phyloP scores from a whole-genome alignment of 179 eudicot species.

The Patellifolia procumbens region DNA sequence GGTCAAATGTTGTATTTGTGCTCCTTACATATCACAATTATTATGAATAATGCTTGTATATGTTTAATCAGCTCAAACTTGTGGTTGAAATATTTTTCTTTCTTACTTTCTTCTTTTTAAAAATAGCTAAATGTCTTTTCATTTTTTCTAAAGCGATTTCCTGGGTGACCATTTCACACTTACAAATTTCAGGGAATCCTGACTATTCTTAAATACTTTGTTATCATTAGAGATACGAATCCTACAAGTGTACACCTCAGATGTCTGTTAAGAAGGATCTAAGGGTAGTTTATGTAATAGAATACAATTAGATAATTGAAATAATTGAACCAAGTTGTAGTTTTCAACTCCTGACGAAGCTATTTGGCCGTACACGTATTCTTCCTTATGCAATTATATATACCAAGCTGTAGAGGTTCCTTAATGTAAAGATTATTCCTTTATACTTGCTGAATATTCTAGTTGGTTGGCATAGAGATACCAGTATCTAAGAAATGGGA shows the following conservation, averaged over 20 bases:
- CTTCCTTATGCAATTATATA: conserved; percentile 15
- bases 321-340: conserved; percentile 20
- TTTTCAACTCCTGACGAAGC: conserved; percentile 16
- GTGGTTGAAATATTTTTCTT: background rate
- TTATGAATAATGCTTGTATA: background rate
- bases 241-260: conserved; percentile 51
- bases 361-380: conserved; percentile 21
- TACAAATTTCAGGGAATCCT: background rate
- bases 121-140: background rate
- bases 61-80: too few relatives aligned
- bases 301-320: conserved; percentile 2
- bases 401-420: conserved; percentile 5
- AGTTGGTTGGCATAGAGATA: conserved; percentile 18
- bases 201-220: background rate
- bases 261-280: conserved; percentile 54
- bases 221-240: conserved; percentile 23
- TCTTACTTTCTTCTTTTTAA: background rate
- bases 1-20: background rate
- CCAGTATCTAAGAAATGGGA: conserved; percentile 47
- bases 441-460: conserved; percentile 26
- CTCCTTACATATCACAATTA: background rate
- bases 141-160: background rate
- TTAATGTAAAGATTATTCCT: conserved; percentile 3
- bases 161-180: conserved; percentile 1
- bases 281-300: conserved; percentile 39